Base-by-base conservation (phyloP, 352 stramenopile species). In the Pythium pyrilobum region DNA sequence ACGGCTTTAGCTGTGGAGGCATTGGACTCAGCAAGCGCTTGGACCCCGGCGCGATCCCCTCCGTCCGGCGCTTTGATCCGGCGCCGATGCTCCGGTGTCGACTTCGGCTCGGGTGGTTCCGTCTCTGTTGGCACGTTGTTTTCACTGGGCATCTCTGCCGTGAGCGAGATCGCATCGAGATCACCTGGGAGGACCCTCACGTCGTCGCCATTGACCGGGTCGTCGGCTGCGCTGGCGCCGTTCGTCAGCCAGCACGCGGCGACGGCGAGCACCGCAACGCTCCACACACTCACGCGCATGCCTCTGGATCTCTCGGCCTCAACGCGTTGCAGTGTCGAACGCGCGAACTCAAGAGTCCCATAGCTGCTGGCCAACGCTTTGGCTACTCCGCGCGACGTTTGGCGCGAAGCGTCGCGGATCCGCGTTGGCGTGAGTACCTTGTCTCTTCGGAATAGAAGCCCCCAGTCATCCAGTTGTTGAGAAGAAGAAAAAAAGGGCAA, bases 1-100 rank as follows among this genome's bases (percentile, higher is more conserved):
- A 29, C 28, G 8, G 1, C 31, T 5, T 25, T 18, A 25, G 5
- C 37, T 12, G 37, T 24, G 16, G 3, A 5, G 37, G 37, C 18
- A 18, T 25, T 18, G 11, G 37, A 43, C 20, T 27, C 38, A 7
- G 25, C 48, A 4, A 46, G 36, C 15, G 34, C 34, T 13, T 44
- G 47, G 47, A 43, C 13, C n/a, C n/a, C n/a, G n/a, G n/a, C n/a
- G 21, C 45, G 45, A 13, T 52, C 45, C n/a, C 32, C 2, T 34
- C 48, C 48, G 24, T 56, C 48, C 2, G 48, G 48, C 2, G 48
- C 48, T 21, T 47, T 56, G 38, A 56, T 46, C 12, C 48, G 34
- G 0, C 34, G 18, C 24, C 37, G 31, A 6, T 37, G 36, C 32
- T 38, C 38, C 4, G 15, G 21, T 13, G 48, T 28, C 9, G 29